These are phyloP conservation scores for Fraxinus quadrangulata DNA, from an alignment of 257 asterid genomes.

Conservation along the genomic window DNA sequence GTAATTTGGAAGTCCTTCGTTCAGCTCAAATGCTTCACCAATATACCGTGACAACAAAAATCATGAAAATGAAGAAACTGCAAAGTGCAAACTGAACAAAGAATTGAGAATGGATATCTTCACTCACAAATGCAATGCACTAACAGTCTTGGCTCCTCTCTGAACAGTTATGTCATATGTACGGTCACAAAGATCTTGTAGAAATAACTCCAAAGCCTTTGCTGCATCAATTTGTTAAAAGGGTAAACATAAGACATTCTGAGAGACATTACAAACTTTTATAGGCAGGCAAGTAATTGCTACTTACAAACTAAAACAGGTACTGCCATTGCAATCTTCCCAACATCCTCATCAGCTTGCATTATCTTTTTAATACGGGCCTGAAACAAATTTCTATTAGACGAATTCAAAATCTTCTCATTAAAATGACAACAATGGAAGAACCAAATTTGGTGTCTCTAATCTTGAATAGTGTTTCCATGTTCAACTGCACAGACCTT, in stretches of 20 bases:
- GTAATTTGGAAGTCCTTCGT: not conserved
- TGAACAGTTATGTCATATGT: conserved; percentile 89
- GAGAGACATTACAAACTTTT: conserved; percentile 15
- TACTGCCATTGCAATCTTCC: conserved; percentile 94
- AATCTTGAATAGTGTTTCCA: not conserved
- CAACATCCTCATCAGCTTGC: conserved; percentile 99
- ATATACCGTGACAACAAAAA: not conserved
- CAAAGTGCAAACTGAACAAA: conserved; percentile 1
- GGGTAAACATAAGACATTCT: conserved; percentile 17
- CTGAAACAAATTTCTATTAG: conserved; percentile 39
- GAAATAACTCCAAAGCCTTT: conserved; percentile 89
- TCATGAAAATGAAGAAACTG: not conserved
- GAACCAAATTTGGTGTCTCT: conserved; percentile 1
- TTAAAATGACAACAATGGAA: not conserved
- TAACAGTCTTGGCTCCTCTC: conserved; percentile 97
- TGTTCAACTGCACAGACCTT: conserved; percentile 16
- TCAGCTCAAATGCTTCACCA: conserved; percentile 1
- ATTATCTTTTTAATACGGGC: conserved; percentile 91
- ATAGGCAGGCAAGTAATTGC: conserved; percentile 10
- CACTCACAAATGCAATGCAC: conserved; percentile 84
- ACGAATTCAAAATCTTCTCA: conserved; percentile 6
- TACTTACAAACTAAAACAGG: conserved; percentile 93
- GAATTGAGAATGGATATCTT: conserved; percentile 19
- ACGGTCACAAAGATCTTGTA: conserved; percentile 98
- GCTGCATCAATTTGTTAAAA: conserved; percentile 56